These are phyloP conservation scores for Exophiala viscosa DNA, from an alignment of 2,329 filamentous ascomycete species.

Conservation along the genomic window DNA sequence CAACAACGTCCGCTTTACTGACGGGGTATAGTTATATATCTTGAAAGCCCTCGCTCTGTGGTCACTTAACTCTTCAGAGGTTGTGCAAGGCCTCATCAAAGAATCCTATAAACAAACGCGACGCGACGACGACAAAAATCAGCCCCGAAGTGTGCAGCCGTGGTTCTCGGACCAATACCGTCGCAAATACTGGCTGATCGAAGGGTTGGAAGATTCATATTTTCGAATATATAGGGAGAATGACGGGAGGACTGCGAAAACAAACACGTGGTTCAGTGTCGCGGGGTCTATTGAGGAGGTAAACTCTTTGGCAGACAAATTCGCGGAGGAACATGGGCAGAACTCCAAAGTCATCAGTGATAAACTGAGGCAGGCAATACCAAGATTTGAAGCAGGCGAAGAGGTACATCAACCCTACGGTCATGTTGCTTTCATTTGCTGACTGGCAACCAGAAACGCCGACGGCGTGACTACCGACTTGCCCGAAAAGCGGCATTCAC, in stretches of 20 bases:
- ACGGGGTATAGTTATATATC: conserved; percentile 64
- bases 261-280: conserved; percentile 87
- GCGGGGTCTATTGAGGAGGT: conserved; percentile 88
- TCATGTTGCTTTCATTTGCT: conserved; percentile 23
- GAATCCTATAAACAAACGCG: conserved; percentile 84
- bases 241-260: conserved; percentile 66
- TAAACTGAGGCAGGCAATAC: conserved; percentile 74
- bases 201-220: conserved; percentile 88
- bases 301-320: conserved; percentile 67
- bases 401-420: conserved; percentile 56
- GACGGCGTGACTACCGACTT: conserved; percentile 84
- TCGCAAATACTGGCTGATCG: conserved; percentile 87
- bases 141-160: conserved; percentile 81
- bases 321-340: conserved; percentile 69
- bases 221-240: conserved; percentile 94
- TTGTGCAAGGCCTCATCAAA: conserved; percentile 74
- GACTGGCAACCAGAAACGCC: conserved; percentile 67
- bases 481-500: conserved; percentile 82
- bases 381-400: conserved; percentile 88
- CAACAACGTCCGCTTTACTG: conserved; percentile 1
- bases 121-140: conserved; percentile 73
- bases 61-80: conserved; percentile 84
- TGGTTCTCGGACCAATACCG: conserved; percentile 90
- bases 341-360: conserved; percentile 74
- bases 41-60: conserved; percentile 81